A percentile compares a stretch with the other conserved stretches of the same genome.
Evolutionary conservation across 352 stramenopile species (phyloP).

Genomic region (Pythium graminicola): DNA sequence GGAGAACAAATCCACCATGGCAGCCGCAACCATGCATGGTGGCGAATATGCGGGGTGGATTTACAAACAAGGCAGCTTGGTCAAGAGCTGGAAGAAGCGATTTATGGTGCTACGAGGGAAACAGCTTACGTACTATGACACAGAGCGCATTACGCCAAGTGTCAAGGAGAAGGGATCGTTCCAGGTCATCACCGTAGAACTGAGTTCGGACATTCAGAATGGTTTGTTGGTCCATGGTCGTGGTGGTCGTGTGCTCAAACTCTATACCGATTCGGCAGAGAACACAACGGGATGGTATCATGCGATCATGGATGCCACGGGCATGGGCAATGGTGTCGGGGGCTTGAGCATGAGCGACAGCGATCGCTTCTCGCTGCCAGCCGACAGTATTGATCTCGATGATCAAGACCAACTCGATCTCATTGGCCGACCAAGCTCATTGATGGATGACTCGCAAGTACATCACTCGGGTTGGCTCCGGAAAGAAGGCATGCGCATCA

Average conservation of each 20-base stretch:
- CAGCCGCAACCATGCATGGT: slow-evolving; percentile 33
- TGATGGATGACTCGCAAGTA: slow-evolving; percentile 50
- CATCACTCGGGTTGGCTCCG: slow-evolving; percentile 73
- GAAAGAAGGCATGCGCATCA: slow-evolving; percentile 71
- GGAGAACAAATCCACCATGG: background rate
- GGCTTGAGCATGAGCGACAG: slow-evolving; percentile 8
- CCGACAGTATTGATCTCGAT: slow-evolving; percentile 38
- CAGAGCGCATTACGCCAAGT: slow-evolving; percentile 41
- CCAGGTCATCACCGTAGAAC: slow-evolving; percentile 80
- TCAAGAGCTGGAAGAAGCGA: slow-evolving; percentile 83
- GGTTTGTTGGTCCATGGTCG: slow-evolving; percentile 71
- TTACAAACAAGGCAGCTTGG: slow-evolving; percentile 75
- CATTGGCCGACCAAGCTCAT: slow-evolving; percentile 46
- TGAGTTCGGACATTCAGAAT: slow-evolving; percentile 78
- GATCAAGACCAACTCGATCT: slow-evolving; percentile 39
- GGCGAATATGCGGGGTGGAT: slow-evolving; percentile 70
- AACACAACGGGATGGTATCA: slow-evolving; percentile 66
- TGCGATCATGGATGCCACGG: slow-evolving; percentile 64
- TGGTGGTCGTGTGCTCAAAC: slow-evolving; percentile 76
- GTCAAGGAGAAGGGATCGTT: slow-evolving; percentile 76
- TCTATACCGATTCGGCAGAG: slow-evolving; percentile 77
- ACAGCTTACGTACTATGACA: slow-evolving; percentile 83
- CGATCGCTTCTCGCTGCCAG: slow-evolving; percentile 36
- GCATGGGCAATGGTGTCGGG: slow-evolving; percentile 12
- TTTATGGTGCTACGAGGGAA: slow-evolving; percentile 79